Conservation (phyloP, 495 filamentous ascomycete species). For the Xylaria longipes region DNA sequence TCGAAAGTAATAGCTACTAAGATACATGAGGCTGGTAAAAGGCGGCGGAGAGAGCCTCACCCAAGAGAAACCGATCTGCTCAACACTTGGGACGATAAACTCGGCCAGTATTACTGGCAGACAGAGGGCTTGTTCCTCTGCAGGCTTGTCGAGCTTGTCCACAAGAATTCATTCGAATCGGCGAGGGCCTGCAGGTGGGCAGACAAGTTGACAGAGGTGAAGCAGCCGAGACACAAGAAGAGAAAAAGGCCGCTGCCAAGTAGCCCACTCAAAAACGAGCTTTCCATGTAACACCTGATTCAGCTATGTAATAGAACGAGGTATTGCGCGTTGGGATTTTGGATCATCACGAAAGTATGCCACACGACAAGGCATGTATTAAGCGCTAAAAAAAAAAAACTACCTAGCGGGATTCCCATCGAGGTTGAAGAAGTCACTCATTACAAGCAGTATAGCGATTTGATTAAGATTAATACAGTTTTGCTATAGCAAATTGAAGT, state of each 20-base stretch:
- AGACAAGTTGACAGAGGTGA: not conserved
- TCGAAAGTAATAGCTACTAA: not conserved
- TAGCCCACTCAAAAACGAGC: not conserved
- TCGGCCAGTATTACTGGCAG: constrained; percentile 5
- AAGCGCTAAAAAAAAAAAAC: not conserved
- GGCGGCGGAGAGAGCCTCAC: not conserved
- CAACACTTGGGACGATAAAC: not conserved
- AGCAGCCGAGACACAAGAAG: not conserved
- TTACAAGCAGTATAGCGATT: not conserved
- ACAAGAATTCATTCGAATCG: not conserved
- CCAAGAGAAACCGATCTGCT: not conserved
- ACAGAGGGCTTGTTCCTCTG: constrained; percentile 7
- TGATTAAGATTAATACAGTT: constrained; percentile 19
- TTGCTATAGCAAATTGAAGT: not conserved
- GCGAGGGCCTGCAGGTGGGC: too few species aligned
- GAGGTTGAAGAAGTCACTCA: not conserved
- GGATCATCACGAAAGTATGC: not conserved
- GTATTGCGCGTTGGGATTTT: not conserved
- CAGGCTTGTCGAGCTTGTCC: not conserved
- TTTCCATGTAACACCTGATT: not conserved
- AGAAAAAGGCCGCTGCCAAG: not conserved
- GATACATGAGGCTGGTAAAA: not conserved
- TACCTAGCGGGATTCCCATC: not conserved
- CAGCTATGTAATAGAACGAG: not conserved
- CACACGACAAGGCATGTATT: not conserved